Evolutionary conservation across 495 filamentous ascomycete species (phyloP), one percentile per base, ranked within the genome.

Genomic region (Aspergillus heteromorphus): DNA sequence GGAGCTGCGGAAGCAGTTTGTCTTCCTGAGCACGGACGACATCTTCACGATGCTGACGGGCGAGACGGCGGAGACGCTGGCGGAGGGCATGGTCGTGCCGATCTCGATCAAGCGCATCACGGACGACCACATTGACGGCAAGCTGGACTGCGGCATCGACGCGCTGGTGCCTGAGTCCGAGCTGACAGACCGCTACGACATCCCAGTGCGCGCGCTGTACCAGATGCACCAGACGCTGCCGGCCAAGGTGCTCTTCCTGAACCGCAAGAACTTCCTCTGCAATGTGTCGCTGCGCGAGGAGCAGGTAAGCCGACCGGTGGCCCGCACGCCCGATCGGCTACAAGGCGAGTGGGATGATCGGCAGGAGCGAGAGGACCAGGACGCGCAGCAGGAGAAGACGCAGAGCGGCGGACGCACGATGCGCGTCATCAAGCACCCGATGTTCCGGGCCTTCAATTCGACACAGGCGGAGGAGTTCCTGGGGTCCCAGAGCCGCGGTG

Each of bases 41-140:
- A 86, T 96, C 62, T 98, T 97, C 69, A 92, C 90, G 43, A 96
- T 96, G 90, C 84, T 97, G 41, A 97, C 93, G 0, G 95, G 93
- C 48, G 93, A 98, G 66, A 97, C 88, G 1, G 71, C 78, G 34
- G 90, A 96, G 0, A 88, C 91, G 0, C 74, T 98, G 18, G 79
- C 77, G 21, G 84, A 89, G 61, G 88, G 87, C 51, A 97, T 97
- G 92, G 87, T 96, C 49, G 84, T 97, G 10, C 84, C 93, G 0
- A 89, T 95, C 52, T 87, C 86, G 30, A 86, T 98, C 64, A 88
- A 90, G 52, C 83, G 91, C 21, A 87, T 92, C 54, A 90, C 89
- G 59, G 86, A 90, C 51, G 89, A 96, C 64, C 93, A 95, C 64
- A 86, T 95, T 55, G 91, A 96, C 64, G 91, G 86, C 54, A 92